Conservation (phyloP, 768 basidiomycete genomes). For the Suillus clintonianus region DNA sequence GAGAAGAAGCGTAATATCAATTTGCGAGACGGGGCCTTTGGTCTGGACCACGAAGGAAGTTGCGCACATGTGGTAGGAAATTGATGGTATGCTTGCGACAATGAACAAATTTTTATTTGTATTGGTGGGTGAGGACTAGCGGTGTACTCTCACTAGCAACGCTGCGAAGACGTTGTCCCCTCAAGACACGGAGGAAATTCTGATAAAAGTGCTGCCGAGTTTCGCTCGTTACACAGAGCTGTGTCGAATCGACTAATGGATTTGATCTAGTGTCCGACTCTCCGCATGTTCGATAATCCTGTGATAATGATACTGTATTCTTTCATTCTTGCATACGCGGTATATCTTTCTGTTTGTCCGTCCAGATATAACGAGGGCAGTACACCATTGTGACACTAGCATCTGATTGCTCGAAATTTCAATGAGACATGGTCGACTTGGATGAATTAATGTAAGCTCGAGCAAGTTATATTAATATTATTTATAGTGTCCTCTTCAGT, state of each 20-base stretch:
- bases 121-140: no score
- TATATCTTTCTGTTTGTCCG: background rate
- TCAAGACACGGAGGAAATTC: conserved; percentile 57
- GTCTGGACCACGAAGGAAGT: conserved; percentile 79
- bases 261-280: conserved; percentile 36
- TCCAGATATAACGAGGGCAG: background rate
- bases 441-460: no score
- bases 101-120: no score
- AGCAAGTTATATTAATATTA: no score
- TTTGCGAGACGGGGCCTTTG: conserved; percentile 59
- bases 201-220: conserved; percentile 53
- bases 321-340: background rate
- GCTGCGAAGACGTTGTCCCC: conserved; percentile 46
- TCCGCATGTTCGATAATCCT: background rate
- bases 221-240: conserved; percentile 76
- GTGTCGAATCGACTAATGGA: conserved; percentile 74
- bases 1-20: background rate
- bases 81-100: no score
- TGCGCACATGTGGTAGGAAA: no score
- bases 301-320: background rate
- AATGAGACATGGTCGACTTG: background rate
- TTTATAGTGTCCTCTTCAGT: no score
- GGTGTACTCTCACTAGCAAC: conserved; percentile 58
- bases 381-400: background rate
- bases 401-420: background rate